phyloP scores from a whole-genome alignment of 192 early-diverging fungal genomes.

The Podochytrium sp. region DNA sequence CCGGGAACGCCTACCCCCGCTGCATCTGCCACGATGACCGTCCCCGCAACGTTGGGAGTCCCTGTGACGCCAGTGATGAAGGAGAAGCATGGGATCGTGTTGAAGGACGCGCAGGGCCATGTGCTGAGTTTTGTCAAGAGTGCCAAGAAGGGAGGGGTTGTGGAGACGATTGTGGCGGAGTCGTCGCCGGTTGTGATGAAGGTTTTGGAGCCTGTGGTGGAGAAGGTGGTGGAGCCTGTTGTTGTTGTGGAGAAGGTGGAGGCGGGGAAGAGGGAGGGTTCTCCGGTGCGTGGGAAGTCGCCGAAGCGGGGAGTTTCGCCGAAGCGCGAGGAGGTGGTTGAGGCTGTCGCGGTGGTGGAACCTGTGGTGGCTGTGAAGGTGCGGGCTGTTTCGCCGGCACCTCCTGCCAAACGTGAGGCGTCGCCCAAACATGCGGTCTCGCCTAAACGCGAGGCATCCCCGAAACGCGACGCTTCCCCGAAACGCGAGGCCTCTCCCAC shows the following conservation, averaged over 20 bases:
- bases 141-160: slow-evolving; percentile 10
- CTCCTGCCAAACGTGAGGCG: not conserved
- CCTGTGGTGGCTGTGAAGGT: not conserved
- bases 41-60: not conserved
- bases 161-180: slow-evolving; percentile 13
- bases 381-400: not conserved
- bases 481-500: not conserved
- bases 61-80: slow-evolving; percentile 15
- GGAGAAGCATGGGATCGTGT: slow-evolving; percentile 22
- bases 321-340: not conserved
- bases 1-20: not conserved
- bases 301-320: not conserved
- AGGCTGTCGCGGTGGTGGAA: not conserved
- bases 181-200: no score
- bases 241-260: not conserved
- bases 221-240: not conserved
- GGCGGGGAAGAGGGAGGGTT: not conserved
- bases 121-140: slow-evolving; percentile 20
- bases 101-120: slow-evolving; percentile 29
- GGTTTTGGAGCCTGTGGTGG: no score
- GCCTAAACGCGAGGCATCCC: slow-evolving; percentile 4
- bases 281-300: not conserved
- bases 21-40: not conserved
- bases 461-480: slow-evolving; percentile 1
- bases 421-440: slow-evolving; percentile 3